Conservation (phyloP, 441 rosid species). For the Geranium incanum region DNA sequence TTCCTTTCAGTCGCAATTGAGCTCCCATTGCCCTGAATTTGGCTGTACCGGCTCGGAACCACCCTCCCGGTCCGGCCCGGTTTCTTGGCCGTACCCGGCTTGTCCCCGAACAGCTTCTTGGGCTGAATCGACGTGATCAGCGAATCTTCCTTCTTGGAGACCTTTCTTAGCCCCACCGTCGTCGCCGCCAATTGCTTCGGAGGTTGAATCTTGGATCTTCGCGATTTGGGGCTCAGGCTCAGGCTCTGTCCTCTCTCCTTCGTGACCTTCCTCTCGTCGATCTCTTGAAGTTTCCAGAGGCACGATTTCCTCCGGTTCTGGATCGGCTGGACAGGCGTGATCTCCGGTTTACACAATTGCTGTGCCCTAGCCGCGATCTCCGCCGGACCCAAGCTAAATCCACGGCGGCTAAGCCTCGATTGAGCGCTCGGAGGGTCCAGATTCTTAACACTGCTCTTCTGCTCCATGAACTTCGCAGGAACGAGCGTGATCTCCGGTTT, state of each 20-base stretch:
- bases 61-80: constrained; percentile 55
- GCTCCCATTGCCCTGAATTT: constrained; percentile 28
- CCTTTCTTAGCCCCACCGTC: constrained; percentile 51
- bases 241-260: constrained; percentile 60
- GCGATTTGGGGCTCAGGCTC: constrained; percentile 63
- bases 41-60: constrained; percentile 73
- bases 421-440: constrained; percentile 30
- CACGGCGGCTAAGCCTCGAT: constrained; percentile 48
- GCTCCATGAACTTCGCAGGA: constrained; percentile 75
- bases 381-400: constrained; percentile 73
- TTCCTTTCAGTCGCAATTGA: constrained; percentile 43
- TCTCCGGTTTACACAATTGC: constrained; percentile 36
- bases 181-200: constrained; percentile 54
- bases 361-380: constrained; percentile 54
- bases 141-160: constrained; percentile 57
- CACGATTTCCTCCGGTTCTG: constrained; percentile 77
- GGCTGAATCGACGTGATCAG: constrained; percentile 60
- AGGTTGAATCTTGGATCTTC: constrained; percentile 42
- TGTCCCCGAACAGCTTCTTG: constrained; percentile 62
- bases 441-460: constrained; percentile 34
- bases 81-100: constrained; percentile 43
- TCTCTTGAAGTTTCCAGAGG: constrained; percentile 71
- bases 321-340: constrained; percentile 52
- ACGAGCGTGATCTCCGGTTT: constrained; percentile 54
- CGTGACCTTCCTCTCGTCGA: constrained; percentile 55